These are phyloP conservation scores for Medicago truncatula DNA, from an alignment of 306 rosid species.

Conservation along the genomic window DNA sequence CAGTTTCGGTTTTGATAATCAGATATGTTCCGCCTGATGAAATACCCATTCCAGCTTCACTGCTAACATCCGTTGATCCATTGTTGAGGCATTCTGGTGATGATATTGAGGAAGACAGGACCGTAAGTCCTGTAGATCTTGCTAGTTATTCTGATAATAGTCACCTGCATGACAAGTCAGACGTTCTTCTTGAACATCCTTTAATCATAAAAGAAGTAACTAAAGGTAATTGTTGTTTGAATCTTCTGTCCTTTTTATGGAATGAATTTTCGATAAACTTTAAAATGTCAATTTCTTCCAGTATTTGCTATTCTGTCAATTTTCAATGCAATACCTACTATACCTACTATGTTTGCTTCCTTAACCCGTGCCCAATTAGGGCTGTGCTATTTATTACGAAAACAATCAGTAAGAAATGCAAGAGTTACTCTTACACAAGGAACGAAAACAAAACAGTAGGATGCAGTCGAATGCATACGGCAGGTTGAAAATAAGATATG, in stretches of 20 bases:
- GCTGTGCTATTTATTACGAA: too few species aligned
- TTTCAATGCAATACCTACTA: too few species aligned
- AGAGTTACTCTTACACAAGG: too few species aligned
- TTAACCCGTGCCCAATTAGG: too few species aligned
- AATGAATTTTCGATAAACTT: slow-evolving; percentile 17
- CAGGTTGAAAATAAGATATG: too few species aligned
- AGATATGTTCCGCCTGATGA: slow-evolving; percentile 79
- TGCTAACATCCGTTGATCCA: slow-evolving; percentile 51
- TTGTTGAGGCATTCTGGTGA: slow-evolving; percentile 44
- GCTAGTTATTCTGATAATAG: slow-evolving; percentile 42
- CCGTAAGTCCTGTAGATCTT: slow-evolving; percentile 38
- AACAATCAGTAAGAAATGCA: too few species aligned
- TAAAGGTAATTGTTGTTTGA: slow-evolving; percentile 49
- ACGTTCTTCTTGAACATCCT: slow-evolving; percentile 55
- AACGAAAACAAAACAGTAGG: too few species aligned
- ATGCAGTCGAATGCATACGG: too few species aligned
- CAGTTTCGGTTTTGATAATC: slow-evolving; percentile 75
- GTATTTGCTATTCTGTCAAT: not conserved
- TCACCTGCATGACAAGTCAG: slow-evolving; percentile 45
- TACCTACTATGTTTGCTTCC: too few species aligned
- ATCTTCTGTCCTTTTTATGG: slow-evolving; percentile 15
- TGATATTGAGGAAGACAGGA: slow-evolving; percentile 41
- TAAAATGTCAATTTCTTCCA: slow-evolving; percentile 6
- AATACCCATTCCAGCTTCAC: slow-evolving; percentile 59
- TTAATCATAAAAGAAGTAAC: slow-evolving; percentile 51